Base-by-base conservation (phyloP, 345 rosid species). In the Nephelium lappaceum region DNA sequence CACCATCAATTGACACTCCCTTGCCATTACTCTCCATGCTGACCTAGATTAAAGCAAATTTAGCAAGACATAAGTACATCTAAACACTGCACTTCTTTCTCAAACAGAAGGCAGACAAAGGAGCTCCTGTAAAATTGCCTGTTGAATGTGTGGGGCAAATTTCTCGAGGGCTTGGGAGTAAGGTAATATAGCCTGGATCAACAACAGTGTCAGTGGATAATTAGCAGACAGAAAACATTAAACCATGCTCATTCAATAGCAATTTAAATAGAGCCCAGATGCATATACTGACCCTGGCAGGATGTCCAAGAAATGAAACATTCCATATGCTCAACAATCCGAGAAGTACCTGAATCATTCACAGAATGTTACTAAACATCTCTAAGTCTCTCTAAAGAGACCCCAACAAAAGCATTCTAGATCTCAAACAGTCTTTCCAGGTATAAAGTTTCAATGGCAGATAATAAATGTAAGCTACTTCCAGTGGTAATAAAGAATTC, bases 21-120 rank as follows among this genome's bases (percentile, higher is more conserved):
- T 96, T 96, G 65, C 98, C 99, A 83, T 96, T 96, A 84, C 99
- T 96, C 90, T 96, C 99, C 99, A 94, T 96, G 88, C 98, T 96
- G 79, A 96, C 98, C 98, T 96, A 75, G 58, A 83, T 65, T 65
- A 51, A 82, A 71, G 65, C 38, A 68, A 27, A 75, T 76, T 70
- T 66, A 63, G 67, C 18, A 73, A 71, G 80, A 38, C 25, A 70
- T 43, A 41, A 61, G 60, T 21, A 76, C 27, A 61, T 55, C 21
- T 55, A 70, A 27, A 43, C 63, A 15, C 45, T 24, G 38, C 11
- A 16, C 23, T 61, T 67, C 24, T 38, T 70, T 27, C 3, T 19
- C 65, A 55, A 65, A 63, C 38, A 6, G 23, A 31, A 38, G 66
- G 47, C 36, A 71, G 64, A 36, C 12, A 53, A 49, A 71, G 58